These are phyloP conservation scores for Spiraea crenata DNA, from an alignment of 331 rosid genomes.

Conservation along the genomic window DNA sequence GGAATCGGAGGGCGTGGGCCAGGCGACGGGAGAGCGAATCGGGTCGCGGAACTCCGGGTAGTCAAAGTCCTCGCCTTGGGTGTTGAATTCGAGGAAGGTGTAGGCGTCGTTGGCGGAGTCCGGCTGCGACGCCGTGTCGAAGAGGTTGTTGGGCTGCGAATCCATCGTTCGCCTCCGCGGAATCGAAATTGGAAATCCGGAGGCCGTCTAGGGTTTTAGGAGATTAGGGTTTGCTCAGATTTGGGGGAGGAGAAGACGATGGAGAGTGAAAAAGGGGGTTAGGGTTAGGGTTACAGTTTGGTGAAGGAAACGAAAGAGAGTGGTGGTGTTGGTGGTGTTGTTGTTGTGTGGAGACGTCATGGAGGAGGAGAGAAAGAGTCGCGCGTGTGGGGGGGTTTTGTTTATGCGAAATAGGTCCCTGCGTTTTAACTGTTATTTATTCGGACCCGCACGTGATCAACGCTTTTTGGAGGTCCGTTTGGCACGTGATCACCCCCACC, in stretches of 20 bases:
- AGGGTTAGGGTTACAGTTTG: conserved; percentile 75
- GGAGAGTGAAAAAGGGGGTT: background rate
- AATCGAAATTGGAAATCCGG: conserved; percentile 19
- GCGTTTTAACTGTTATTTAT: too few species aligned
- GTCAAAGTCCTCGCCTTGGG: conserved; percentile 98
- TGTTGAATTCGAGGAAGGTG: conserved; percentile 96
- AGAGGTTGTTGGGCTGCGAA: conserved; percentile 77
- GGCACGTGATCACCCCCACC: too few species aligned
- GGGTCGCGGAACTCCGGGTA: conserved; percentile 95
- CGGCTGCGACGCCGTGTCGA: conserved; percentile 96
- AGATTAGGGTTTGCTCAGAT: conserved; percentile 9
- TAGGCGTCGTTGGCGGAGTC: conserved; percentile 94
- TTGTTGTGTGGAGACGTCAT: conserved; percentile 12
- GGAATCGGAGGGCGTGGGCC: conserved; percentile 99
- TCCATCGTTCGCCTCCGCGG: conserved; percentile 51
- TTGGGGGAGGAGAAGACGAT: background rate
- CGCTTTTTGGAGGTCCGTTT: too few species aligned
- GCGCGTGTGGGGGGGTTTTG: background rate
- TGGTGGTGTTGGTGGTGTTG: background rate
- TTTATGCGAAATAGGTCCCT: background rate
- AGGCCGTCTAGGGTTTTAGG: conserved; percentile 52
- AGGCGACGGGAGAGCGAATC: conserved; percentile 77
- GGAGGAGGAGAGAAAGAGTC: background rate
- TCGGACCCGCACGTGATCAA: too few species aligned
- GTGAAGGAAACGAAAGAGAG: conserved; percentile 14